Evolutionary conservation across 2,329 filamentous ascomycete genomes (phyloP).

Genomic region (Shiraia sp.): DNA sequence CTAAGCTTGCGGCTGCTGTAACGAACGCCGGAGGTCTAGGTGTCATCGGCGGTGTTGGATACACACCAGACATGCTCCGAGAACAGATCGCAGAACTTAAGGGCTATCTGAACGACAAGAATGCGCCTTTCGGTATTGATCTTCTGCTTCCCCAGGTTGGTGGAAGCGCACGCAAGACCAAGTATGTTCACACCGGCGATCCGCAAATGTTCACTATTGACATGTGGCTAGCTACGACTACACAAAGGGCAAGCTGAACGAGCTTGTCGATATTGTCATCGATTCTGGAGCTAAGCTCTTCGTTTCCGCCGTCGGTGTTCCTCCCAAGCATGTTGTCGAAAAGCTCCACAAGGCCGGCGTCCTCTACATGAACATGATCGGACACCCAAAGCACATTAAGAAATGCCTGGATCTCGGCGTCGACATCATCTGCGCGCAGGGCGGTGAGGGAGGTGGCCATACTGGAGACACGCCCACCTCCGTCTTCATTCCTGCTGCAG

Average conservation of each 20-base stretch:
- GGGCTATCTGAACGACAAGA: slow-evolving; percentile 83
- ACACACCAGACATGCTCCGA: slow-evolving; percentile 94
- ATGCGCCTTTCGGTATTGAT: slow-evolving; percentile 92
- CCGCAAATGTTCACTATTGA: slow-evolving; percentile 4
- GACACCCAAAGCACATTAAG: slow-evolving; percentile 97
- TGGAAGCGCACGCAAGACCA: slow-evolving; percentile 92
- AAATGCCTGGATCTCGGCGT: slow-evolving; percentile 89
- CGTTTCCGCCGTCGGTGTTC: slow-evolving; percentile 94
- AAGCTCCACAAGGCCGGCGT: slow-evolving; percentile 85
- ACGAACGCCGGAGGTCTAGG: slow-evolving; percentile 96
- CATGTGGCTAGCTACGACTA: slow-evolving; percentile 81
- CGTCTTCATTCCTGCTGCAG: slow-evolving; percentile 89
- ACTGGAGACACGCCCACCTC: slow-evolving; percentile 92
- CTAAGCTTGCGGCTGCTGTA: slow-evolving; percentile 93
- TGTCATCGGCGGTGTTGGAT: slow-evolving; percentile 93
- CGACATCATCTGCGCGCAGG: slow-evolving; percentile 98
- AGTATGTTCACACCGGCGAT: slow-evolving; percentile 55
- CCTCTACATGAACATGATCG: slow-evolving; percentile 99
- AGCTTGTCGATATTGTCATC: slow-evolving; percentile 90
- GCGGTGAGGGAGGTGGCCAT: slow-evolving; percentile 95
- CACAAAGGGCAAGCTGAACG: slow-evolving; percentile 96
- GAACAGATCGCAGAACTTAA: slow-evolving; percentile 97
- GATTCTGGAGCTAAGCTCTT: slow-evolving; percentile 89
- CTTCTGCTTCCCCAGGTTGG: slow-evolving; percentile 92
- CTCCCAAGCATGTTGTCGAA: slow-evolving; percentile 85